These are phyloP conservation scores for Podospora bellae-mahoneyi DNA, from an alignment of 495 filamentous ascomycete species.

Conservation along the genomic window DNA sequence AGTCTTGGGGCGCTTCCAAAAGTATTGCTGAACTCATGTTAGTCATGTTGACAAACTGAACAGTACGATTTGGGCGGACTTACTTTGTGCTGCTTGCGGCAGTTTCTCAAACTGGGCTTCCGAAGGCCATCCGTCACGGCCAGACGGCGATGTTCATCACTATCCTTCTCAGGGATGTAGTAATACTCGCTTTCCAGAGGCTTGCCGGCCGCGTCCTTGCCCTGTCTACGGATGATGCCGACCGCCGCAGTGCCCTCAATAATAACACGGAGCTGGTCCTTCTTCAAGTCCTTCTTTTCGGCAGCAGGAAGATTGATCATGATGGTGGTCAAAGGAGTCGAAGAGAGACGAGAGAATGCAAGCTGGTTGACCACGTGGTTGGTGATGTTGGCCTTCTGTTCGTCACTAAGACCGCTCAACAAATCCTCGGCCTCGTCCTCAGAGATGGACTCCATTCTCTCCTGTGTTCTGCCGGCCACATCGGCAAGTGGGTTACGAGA, in stretches of 20 bases:
- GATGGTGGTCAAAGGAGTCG: constrained; percentile 84
- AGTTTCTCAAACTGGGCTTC: constrained; percentile 82
- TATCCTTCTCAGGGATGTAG: constrained; percentile 89
- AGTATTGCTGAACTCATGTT: constrained; percentile 71
- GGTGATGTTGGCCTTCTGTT: constrained; percentile 40
- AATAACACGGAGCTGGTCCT: constrained; percentile 61
- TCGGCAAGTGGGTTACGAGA: constrained; percentile 11
- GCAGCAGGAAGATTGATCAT: constrained; percentile 76
- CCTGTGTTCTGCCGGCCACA: constrained; percentile 14
- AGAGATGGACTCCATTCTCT: constrained; percentile 13
- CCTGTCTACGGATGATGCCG: constrained; percentile 82
- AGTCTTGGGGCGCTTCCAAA: constrained; percentile 74
- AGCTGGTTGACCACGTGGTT: constrained; percentile 94
- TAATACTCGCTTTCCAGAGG: constrained; percentile 93
- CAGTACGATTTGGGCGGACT: constrained; percentile 14
- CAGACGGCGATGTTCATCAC: constrained; percentile 70
- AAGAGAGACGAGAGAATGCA: constrained; percentile 92
- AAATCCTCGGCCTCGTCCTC: constrained; percentile 12
- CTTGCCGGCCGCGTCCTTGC: constrained; percentile 96
- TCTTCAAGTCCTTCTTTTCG: constrained; percentile 53
- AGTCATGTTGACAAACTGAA: constrained; percentile 17
- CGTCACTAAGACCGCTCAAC: constrained; percentile 28
- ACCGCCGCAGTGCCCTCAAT: constrained; percentile 72
- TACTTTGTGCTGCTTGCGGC: constrained; percentile 96
- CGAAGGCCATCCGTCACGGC: constrained; percentile 82